Base-by-base conservation (phyloP, 140 eudicot genomes). In the Flaveria floridana region DNA sequence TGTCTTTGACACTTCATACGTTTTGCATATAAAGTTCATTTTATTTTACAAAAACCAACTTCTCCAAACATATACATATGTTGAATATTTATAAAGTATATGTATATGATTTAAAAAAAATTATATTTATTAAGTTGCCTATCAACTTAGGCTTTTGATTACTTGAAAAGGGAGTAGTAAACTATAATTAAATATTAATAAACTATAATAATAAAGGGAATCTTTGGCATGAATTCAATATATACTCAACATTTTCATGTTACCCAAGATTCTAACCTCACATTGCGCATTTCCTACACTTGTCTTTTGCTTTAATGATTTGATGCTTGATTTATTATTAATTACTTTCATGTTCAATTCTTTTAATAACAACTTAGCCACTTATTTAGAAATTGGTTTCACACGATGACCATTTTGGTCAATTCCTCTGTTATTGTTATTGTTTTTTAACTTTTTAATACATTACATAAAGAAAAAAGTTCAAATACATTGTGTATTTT, bases 201-300 rank as follows among this genome's bases (percentile, higher is more conserved):
- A 74, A 39, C 21, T 50, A 48, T 30, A 50, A 78, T 30, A 25
- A 59, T 41, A 52, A 37, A 23, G 19, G 19, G 78, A 79, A 79
- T 79, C 82, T 79, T 79, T 64, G 68, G 68, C 78, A 63, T 39
- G 78, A 64, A 71, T 78, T 72, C 74, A 79, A 72, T 74, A 52
- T 79, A 18, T 55, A 72, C 78, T 73, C 75, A 56, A 79, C 73
- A 79, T 41, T 65, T 72, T 79, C 74, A 72, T 72, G 83, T 79
- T 72, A 68, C 71, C 41, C 59, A 53, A 79, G 78, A 79, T 65
- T 72, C 79, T 65, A 68, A 28, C 74, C 79, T 79, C 74, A 79
- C 78, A 52, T 65, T 79, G 79, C 63, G 69, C 83, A 72, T 72
- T 65, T 72, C 55, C 70, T 65, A 79, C 70, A 79, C 53, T 65